Evolutionary conservation across 73 alveolate genomes (phyloP).

Genomic region (Stentor coeruleus): DNA sequence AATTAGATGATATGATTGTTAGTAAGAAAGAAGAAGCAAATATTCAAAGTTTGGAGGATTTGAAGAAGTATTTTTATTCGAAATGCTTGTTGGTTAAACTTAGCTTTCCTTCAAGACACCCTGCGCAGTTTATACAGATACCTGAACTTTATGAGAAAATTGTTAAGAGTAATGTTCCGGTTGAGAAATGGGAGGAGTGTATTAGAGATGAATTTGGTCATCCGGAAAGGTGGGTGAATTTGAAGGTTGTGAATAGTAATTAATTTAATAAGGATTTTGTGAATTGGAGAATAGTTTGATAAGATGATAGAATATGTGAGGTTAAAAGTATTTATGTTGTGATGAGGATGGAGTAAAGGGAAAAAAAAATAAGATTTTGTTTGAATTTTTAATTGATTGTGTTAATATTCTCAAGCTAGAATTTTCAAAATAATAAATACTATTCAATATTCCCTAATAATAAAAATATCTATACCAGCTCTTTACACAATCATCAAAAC

Average conservation of each 20-base stretch:
- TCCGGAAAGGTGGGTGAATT: conserved; percentile 17
- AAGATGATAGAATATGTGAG: too few relatives aligned
- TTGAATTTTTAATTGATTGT: too few relatives aligned
- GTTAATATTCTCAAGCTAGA: too few relatives aligned
- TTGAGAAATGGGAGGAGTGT: background rate
- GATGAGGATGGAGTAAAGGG: too few relatives aligned
- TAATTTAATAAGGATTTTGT: too few relatives aligned
- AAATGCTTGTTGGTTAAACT: background rate
- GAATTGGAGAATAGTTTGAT: too few relatives aligned
- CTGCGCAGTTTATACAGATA: background rate
- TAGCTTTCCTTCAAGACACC: background rate
- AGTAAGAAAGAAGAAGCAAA: background rate
- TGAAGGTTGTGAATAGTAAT: conserved; percentile 3
- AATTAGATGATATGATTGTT: background rate
- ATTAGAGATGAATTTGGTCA: background rate
- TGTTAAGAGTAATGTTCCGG: background rate
- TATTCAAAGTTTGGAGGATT: background rate
- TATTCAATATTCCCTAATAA: too few relatives aligned
- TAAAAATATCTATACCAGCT: too few relatives aligned
- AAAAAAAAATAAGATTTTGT: too few relatives aligned
- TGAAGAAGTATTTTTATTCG: conserved; percentile 22
- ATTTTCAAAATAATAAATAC: too few relatives aligned
- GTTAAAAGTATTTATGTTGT: too few relatives aligned
- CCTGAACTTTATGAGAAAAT: background rate
- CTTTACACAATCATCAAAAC: too few relatives aligned